phyloP scores from a whole-genome alignment of 2,329 filamentous ascomycete genomes.

The Fusarium anguioides region DNA sequence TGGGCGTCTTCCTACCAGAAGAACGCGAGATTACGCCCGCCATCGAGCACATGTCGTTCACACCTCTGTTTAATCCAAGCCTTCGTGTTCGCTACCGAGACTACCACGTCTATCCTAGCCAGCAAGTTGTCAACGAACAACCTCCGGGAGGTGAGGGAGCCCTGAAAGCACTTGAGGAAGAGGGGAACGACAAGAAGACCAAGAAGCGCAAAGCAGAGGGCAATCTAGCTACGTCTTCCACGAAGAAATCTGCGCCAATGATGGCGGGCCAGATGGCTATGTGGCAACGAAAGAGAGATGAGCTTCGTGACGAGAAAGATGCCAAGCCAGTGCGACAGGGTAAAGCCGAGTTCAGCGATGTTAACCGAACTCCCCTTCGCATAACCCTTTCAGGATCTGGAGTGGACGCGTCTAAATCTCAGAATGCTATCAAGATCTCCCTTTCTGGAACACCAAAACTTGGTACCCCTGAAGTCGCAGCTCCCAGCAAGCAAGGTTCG shows the following conservation, averaged over 20 bases:
- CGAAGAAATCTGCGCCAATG: conserved; percentile 56
- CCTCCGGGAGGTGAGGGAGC: conserved; percentile 53
- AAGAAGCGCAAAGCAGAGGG: conserved; percentile 68
- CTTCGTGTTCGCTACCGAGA: conserved; percentile 82
- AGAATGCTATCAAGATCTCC: conserved; percentile 49
- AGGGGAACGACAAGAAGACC: conserved; percentile 52
- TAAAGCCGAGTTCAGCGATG: conserved; percentile 21
- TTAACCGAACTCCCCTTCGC: conserved; percentile 38
- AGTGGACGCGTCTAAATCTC: conserved; percentile 30
- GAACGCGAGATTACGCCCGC: conserved; percentile 66
- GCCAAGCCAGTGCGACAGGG: conserved; percentile 2
- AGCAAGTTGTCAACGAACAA: conserved; percentile 67
- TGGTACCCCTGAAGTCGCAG: conserved; percentile 18
- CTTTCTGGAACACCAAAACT: conserved; percentile 44
- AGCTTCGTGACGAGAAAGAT: conserved; percentile 48
- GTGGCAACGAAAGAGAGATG: conserved; percentile 58
- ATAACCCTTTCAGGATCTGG: conserved; percentile 34
- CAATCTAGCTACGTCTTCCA: conserved; percentile 39
- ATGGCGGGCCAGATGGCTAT: conserved; percentile 59
- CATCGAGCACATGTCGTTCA: conserved; percentile 74
- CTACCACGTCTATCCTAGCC: conserved; percentile 75
- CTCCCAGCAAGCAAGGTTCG: conserved; percentile 17
- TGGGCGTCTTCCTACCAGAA: conserved; percentile 85
- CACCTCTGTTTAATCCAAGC: conserved; percentile 74
- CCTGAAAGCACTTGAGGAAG: conserved; percentile 39